A percentile compares a stretch with the other conserved stretches of the same genome.
These are phyloP conservation scores for Trichoderma erinaceum DNA, from an alignment of 495 filamentous ascomycete species.

Conservation along the genomic window DNA sequence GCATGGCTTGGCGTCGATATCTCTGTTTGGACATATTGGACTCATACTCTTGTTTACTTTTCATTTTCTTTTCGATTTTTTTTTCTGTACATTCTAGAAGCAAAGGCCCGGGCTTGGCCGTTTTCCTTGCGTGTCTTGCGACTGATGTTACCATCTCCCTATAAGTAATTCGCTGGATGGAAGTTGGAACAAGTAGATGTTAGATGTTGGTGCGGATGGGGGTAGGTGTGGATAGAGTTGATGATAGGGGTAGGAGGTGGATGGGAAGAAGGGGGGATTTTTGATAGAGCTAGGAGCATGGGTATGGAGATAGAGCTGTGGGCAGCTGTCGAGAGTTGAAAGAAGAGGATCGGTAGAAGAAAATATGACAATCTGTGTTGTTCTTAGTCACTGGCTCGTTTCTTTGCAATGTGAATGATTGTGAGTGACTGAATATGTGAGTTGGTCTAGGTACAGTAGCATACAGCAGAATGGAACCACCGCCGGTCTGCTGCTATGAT, in stretches of 20 bases:
- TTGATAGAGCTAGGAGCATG: neutral
- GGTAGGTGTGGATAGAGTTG: neutral
- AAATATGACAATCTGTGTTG: neutral
- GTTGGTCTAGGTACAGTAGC: no score
- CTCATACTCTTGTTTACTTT: slow-evolving; percentile 14
- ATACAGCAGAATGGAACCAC: no score
- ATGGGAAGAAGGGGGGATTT: neutral
- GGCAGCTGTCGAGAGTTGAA: neutral
- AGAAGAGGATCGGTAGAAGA: neutral
- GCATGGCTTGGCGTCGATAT: slow-evolving; percentile 8
- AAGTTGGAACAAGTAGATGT: neutral
- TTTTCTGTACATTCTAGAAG: slow-evolving; percentile 18
- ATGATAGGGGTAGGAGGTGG: neutral
- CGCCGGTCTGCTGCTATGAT: no score
- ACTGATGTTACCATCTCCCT: slow-evolving; percentile 12
- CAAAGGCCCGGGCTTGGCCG: slow-evolving; percentile 15
- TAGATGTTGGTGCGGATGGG: neutral
- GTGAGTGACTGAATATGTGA: no score
- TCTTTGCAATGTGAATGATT: neutral
- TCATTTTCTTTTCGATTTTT: slow-evolving; percentile 17
- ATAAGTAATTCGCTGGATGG: slow-evolving; percentile 10
- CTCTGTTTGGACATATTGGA: slow-evolving; percentile 17
- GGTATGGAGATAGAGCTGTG: neutral
- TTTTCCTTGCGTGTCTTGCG: slow-evolving; percentile 12
- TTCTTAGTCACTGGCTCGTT: neutral